Percentiles rank a stretch among this genome's conserved stretches.
These are phyloP conservation scores for Chytriomyces confervae DNA, from an alignment of 192 early-diverging fungal genomes.

Conservation along the genomic window DNA sequence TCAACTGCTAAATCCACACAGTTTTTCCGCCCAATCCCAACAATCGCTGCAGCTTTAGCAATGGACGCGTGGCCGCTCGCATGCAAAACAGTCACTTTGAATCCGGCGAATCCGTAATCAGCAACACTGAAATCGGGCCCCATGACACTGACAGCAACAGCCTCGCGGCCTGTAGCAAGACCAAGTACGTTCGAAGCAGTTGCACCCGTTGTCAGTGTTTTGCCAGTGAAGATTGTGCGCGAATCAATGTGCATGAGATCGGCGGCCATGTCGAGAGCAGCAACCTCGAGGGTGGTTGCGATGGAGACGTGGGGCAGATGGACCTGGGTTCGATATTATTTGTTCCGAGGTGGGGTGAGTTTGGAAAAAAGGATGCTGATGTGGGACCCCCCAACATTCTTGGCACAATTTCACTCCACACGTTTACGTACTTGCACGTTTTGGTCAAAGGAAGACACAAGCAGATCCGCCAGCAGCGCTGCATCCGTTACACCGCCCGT, in stretches of 20 bases:
- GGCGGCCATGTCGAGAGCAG: slow-evolving; percentile 50
- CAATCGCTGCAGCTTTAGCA: slow-evolving; percentile 57
- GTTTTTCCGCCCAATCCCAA: slow-evolving; percentile 58
- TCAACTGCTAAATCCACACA: slow-evolving; percentile 43
- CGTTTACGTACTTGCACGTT: slow-evolving; percentile 31
- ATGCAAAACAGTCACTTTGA: slow-evolving; percentile 28
- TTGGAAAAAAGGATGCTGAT: too few relatives aligned
- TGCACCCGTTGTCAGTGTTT: slow-evolving; percentile 61
- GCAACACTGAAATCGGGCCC: slow-evolving; percentile 44
- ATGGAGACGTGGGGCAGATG: slow-evolving; percentile 46
- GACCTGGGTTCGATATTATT: slow-evolving; percentile 24
- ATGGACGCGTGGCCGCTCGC: slow-evolving; percentile 54
- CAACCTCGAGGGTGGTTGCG: slow-evolving; percentile 51
- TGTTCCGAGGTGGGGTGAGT: slow-evolving; percentile 32
- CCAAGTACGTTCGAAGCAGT: slow-evolving; percentile 63
- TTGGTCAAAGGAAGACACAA: slow-evolving; percentile 40
- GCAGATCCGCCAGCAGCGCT: slow-evolving; percentile 38
- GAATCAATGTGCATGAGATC: slow-evolving; percentile 55
- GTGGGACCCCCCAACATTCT: neutral
- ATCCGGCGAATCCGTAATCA: slow-evolving; percentile 46
- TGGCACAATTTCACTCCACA: too few relatives aligned
- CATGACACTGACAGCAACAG: slow-evolving; percentile 33
- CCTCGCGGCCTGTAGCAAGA: slow-evolving; percentile 50
- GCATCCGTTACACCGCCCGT: slow-evolving; percentile 64
- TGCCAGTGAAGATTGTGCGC: slow-evolving; percentile 42